Conservation (phyloP, 108 stramenopile species). For the Skeletonema potamos region DNA sequence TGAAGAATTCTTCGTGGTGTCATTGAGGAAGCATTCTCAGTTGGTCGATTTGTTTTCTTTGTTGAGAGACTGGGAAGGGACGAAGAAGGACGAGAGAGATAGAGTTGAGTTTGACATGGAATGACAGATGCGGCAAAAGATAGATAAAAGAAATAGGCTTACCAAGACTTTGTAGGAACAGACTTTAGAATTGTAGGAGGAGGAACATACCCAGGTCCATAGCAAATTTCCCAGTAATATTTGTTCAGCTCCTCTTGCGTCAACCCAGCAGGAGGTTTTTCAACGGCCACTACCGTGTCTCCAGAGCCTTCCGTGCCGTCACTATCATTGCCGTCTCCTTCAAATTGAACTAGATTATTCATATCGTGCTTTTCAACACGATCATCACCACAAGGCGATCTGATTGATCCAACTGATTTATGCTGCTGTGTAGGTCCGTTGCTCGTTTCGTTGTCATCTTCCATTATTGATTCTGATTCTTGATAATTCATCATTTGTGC, state of each 20-base stretch:
- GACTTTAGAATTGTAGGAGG: neutral
- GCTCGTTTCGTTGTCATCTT: neutral
- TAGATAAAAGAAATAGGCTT: constrained; percentile 1
- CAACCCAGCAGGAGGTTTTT: constrained; percentile 31
- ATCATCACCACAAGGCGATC: neutral
- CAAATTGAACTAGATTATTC: neutral
- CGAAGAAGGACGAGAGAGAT: neutral
- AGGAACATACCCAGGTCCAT: constrained; percentile 19
- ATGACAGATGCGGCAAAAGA: neutral
- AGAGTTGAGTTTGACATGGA: neutral
- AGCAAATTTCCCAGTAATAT: constrained; percentile 48
- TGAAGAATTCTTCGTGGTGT: constrained; percentile 32
- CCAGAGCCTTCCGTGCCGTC: constrained; percentile 30
- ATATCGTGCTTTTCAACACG: too few species aligned
- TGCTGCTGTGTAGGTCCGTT: neutral
- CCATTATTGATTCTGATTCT: neutral
- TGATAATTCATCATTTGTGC: neutral
- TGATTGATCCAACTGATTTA: neutral
- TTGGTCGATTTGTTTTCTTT: constrained; percentile 15
- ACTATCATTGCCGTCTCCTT: neutral
- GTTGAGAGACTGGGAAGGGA: constrained; percentile 30
- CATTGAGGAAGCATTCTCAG: constrained; percentile 18
- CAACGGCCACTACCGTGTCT: constrained; percentile 23
- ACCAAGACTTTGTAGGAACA: constrained; percentile 43
- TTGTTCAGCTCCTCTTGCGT: constrained; percentile 41